Base-by-base conservation (phyloP, 768 basidiomycete genomes). In the Tulasnella sp. region DNA sequence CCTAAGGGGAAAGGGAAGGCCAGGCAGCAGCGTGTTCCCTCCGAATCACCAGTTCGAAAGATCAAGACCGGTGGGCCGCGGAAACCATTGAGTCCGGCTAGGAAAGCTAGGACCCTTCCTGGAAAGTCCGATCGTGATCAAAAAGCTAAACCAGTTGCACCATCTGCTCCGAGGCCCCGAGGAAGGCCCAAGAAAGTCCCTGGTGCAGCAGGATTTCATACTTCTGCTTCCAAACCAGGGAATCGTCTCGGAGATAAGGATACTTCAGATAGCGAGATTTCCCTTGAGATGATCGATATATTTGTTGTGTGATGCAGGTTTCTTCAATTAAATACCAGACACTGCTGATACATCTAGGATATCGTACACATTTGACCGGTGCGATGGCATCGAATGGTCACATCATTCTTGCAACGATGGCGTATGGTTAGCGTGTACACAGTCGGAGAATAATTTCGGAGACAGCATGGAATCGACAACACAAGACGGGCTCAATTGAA, bases 251-350 rank as follows among this genome's bases (percentile, higher is more conserved):
- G 32, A 19, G 52, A 53, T 15, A 53, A 23, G 32, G 52, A 53
- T 15, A 53, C 32, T 34, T 53, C 52, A 8, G 52, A 53, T 38
- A 17, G 5, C 15, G 55, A 56, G 41, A 56, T 30, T 4, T 56
- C 55, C 11, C 27, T 56, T 15, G 55, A 56, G 24, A 56, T 56
- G 55, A 56, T 56, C 17, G 55, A 56, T 30, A 43, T 56, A 15
- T 15, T 7, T 38, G 34, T 5, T 38, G 34, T 38, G 34, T 38
- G 34, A 38, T 38, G 34, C 34, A 38, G 34, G 15, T 38, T 15
- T 15, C 15, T 38, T 38, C 34, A 15, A 15, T 38, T 38, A 38
- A 15, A 38, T n/a, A n/a, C n/a, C n/a, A n/a, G n/a, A n/a, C n/a
- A n/a, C n/a, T n/a, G n/a, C n/a, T n/a, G n/a, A n/a, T n/a, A n/a